A percentile compares a stretch with the other conserved stretches of the same genome.
Conservation (phyloP, 1,284 basidiomycete genomes). For the Earliella scabrosa region DNA sequence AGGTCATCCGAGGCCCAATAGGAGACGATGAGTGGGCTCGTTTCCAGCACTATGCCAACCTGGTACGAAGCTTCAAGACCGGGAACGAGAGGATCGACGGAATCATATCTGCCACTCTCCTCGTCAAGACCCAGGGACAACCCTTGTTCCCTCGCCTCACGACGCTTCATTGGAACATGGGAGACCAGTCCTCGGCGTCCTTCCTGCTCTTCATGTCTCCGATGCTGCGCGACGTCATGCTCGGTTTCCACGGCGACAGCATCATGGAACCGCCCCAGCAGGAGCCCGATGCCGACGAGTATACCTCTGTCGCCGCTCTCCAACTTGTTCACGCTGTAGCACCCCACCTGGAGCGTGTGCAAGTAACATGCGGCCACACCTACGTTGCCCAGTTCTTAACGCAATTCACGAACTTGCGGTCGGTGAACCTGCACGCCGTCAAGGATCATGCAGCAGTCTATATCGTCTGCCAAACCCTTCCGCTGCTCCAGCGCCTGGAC, state of each 20-base stretch:
- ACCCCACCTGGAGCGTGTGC: not conserved
- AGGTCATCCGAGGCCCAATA: slow-evolving; percentile 2
- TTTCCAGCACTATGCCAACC: not conserved
- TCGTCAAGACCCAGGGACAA: not conserved
- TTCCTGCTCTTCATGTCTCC: slow-evolving; percentile 2
- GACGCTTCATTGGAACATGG: not conserved
- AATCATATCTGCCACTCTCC: not conserved
- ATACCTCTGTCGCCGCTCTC: slow-evolving; percentile 2
- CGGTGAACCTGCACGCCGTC: too few relatives aligned
- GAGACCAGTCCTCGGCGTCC: not conserved
- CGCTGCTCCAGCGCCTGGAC: too few relatives aligned
- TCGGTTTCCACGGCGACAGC: not conserved
- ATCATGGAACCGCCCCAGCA: not conserved
- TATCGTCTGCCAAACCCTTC: too few relatives aligned
- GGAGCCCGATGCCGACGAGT: not conserved
- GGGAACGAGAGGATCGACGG: not conserved
- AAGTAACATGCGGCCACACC: too few relatives aligned
- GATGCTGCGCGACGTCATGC: not conserved
- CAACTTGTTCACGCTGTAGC: not conserved
- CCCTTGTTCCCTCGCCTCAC: slow-evolving; percentile 2
- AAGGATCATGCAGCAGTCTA: too few relatives aligned
- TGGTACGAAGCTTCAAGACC: not conserved
- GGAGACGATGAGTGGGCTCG: slow-evolving; percentile 2
- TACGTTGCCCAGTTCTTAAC: too few relatives aligned
- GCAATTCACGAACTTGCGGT: too few relatives aligned